Evolutionary conservation across 352 stramenopile genomes (phyloP), one percentile per base, ranked within the genome.

Genomic region (Sclerospora graminicola): DNA sequence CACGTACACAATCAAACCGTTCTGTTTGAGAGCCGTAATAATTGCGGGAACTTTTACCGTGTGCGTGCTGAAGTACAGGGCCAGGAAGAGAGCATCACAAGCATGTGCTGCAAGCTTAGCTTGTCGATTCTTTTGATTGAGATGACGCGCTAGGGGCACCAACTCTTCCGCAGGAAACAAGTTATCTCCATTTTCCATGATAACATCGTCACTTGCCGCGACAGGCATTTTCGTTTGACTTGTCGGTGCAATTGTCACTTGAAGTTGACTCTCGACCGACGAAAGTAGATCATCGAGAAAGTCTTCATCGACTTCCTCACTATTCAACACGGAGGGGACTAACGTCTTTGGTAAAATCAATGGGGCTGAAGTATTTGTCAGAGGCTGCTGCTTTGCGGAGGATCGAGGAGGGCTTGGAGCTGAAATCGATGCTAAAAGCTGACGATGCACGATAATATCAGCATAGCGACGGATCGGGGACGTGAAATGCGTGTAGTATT

Each of bases 1-100:
- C 10, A 97, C 60, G 59, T 96, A 97, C 16, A 94, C 87, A 16
- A 95, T 80, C 51, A 97, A 87, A 8, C 90, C 90, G 54, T 97
- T 97, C 43, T 86, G 64, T 54, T 90, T 84, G 51, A 97, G 60
- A 23, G 79, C 65, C 34, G 82, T 89, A 33, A 97, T 89, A 39
- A 97, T 84, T 15, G 85, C 90, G 16, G 80, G 53, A 1, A 85
- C 80, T 15, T 77, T 73, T 9, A 94, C 70, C 0, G 75, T 76
- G 54, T 96, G 78, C 26, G 80, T 84, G 48, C 71, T 92, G 46
- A 97, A 96, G 62, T 96, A 97, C 10, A 97, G 57, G 13, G 85
- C 83, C 18, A 97, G 60, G 58, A 97, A 97, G 14, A 97, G 63
- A 37, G 87, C 74, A 35, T 97, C 78, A 50, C 89, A 97, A 33